phyloP scores from a whole-genome alignment of 495 filamentous ascomycete genomes.

The Hypoxylon crocopeplum region DNA sequence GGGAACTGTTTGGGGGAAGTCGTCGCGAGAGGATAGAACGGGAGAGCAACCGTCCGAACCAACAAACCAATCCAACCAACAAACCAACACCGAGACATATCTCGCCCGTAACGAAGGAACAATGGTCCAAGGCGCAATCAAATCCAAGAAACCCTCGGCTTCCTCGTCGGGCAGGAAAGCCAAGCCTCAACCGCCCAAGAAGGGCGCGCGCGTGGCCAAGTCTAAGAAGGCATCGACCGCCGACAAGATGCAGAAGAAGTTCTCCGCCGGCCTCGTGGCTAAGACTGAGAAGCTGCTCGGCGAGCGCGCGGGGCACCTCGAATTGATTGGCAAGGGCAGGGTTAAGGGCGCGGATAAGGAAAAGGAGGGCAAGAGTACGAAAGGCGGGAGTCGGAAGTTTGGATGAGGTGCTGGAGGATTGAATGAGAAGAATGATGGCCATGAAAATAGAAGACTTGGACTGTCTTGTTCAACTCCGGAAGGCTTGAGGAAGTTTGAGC shows the following conservation, averaged over 20 bases:
- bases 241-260: slow-evolving; percentile 53
- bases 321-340: slow-evolving; percentile 56
- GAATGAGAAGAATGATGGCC: not conserved
- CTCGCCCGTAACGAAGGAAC: slow-evolving; percentile 2
- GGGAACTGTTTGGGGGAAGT: too few relatives aligned
- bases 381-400: slow-evolving; percentile 58
- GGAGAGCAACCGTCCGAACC: slow-evolving; percentile 2
- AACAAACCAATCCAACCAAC: not conserved
- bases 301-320: slow-evolving; percentile 55
- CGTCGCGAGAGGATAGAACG: slow-evolving; percentile 7
- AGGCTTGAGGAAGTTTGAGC: too few relatives aligned
- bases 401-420: slow-evolving; percentile 40
- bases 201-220: slow-evolving; percentile 45
- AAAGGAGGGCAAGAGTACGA: slow-evolving; percentile 31
- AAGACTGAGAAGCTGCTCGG: slow-evolving; percentile 56
- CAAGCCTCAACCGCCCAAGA: slow-evolving; percentile 44
- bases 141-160: slow-evolving; percentile 45
- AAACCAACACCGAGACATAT: not conserved
- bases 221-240: slow-evolving; percentile 43
- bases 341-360: slow-evolving; percentile 42
- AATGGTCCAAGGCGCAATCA: slow-evolving; percentile 56
- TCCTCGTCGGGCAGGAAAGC: slow-evolving; percentile 33
- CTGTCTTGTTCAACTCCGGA: not conserved
- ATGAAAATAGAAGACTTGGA: not conserved
- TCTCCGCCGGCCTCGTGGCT: slow-evolving; percentile 48